These are phyloP conservation scores for Oryza glumipatula DNA, from an alignment of 176 grass and related monocot genomes.

Conservation along the genomic window DNA sequence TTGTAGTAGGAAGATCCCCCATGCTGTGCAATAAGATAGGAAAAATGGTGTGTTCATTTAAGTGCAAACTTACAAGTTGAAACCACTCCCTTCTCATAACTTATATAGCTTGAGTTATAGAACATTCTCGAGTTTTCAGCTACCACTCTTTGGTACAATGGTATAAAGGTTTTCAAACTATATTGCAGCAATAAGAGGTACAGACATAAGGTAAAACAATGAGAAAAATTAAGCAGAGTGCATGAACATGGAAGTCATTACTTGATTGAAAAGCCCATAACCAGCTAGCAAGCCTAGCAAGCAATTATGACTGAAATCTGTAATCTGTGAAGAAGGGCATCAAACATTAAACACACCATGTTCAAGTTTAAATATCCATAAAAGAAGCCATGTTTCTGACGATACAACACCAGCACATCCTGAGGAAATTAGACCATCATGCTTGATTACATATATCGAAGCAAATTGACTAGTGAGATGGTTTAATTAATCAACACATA, in stretches of 20 bases:
- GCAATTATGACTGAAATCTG: slow-evolving; percentile 14
- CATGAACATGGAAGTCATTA: slow-evolving; percentile 6
- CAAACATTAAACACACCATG: slow-evolving; percentile 18
- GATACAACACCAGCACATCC: background rate
- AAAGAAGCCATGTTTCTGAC: background rate
- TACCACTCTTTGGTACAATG: background rate
- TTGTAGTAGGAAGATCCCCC: background rate
- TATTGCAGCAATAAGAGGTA: background rate
- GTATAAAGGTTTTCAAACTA: background rate
- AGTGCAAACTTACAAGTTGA: background rate
- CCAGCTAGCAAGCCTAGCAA: background rate
- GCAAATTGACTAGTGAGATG: background rate
- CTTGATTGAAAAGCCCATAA: background rate
- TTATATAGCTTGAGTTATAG: background rate
- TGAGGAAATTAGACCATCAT: background rate
- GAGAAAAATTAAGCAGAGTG: background rate
- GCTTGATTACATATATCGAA: background rate
- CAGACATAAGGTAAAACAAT: background rate
- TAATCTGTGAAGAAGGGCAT: slow-evolving; percentile 1
- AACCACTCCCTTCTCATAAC: background rate
- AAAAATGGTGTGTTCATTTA: background rate
- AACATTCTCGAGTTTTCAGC: background rate
- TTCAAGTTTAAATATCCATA: slow-evolving; percentile 1
- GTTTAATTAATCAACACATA: slow-evolving; percentile 2
- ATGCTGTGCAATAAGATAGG: background rate